Evolutionary conservation across 1,139 yeast species (phyloP).

Genomic region (Suhomyces atakaporum): DNA sequence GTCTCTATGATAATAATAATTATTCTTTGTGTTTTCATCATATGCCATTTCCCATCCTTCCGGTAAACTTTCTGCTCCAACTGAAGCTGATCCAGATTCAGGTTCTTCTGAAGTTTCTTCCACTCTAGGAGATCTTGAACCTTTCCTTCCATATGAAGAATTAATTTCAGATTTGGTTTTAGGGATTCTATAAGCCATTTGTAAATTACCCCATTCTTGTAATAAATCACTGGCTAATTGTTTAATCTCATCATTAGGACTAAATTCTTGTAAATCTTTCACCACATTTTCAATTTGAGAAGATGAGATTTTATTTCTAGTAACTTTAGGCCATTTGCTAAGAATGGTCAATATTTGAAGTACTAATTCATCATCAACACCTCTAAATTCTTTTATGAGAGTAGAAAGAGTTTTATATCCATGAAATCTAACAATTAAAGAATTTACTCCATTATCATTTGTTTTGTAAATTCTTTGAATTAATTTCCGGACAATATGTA

Average conservation of each 20-base stretch:
- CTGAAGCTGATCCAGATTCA: conserved; percentile 19
- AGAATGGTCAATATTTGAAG: conserved; percentile 58
- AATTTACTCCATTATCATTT: conserved; percentile 54
- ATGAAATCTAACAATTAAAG: conserved; percentile 71
- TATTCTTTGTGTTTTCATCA: conserved; percentile 40
- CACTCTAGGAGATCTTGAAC: conserved; percentile 17
- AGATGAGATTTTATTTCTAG: conserved; percentile 78
- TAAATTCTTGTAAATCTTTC: conserved; percentile 38
- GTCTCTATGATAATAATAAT: conserved; percentile 57
- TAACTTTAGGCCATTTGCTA: conserved; percentile 74
- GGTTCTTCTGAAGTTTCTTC: conserved; percentile 9
- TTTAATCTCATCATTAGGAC: conserved; percentile 35
- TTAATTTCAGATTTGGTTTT: conserved; percentile 31
- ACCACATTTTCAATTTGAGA: conserved; percentile 74
- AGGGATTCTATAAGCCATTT: conserved; percentile 85
- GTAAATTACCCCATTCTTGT: conserved; percentile 70
- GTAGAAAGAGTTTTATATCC: conserved; percentile 82
- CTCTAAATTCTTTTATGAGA: conserved; percentile 42
- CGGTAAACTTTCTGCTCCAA: conserved; percentile 24
- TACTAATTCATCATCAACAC: conserved; percentile 39
- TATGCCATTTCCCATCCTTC: conserved; percentile 56
- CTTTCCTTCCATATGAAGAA: conserved; percentile 36
- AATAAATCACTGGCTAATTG: conserved; percentile 48
- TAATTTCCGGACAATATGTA: conserved; percentile 63
- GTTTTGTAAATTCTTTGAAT: conserved; percentile 66